A percentile compares a stretch with the other conserved stretches of the same genome.
Conservation (phyloP, 495 filamentous ascomycete genomes). For the Amorphotheca resinae region DNA sequence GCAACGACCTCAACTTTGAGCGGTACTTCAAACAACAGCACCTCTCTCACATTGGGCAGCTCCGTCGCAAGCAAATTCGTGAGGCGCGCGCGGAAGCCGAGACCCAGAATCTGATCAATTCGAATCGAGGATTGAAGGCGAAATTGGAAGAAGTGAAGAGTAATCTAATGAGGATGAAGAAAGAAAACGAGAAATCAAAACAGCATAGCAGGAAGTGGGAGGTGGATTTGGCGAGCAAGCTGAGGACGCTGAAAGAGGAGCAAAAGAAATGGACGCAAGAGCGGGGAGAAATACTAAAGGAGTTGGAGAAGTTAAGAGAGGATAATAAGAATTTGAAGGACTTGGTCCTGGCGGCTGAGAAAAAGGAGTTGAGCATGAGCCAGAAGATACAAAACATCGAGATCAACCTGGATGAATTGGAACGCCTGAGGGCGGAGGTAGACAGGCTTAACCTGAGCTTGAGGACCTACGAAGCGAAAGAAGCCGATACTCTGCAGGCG, state of each 20-base stretch:
- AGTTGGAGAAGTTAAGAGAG: constrained; percentile 35
- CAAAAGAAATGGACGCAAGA: constrained; percentile 51
- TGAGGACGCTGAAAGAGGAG: constrained; percentile 49
- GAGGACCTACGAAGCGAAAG: constrained; percentile 43
- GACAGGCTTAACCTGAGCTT: constrained; percentile 42
- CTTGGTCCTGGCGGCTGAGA: constrained; percentile 47
- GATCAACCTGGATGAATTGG: constrained; percentile 44
- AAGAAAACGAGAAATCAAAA: constrained; percentile 50
- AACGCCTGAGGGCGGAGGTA: constrained; percentile 43
- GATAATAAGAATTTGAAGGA: constrained; percentile 44
- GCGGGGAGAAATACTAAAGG: constrained; percentile 35
- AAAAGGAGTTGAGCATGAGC: constrained; percentile 41
- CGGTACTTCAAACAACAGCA: constrained; percentile 66
- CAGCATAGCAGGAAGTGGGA: constrained; percentile 61
- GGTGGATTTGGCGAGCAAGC: constrained; percentile 44
- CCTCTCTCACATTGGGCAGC: constrained; percentile 57
- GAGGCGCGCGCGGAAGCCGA: constrained; percentile 62
- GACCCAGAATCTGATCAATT: constrained; percentile 60
- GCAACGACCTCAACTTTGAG: constrained; percentile 68
- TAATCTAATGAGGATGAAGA: constrained; percentile 46
- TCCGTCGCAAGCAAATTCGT: constrained; percentile 52
- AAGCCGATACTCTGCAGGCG: constrained; percentile 38
- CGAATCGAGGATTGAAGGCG: constrained; percentile 53
- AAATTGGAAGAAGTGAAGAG: constrained; percentile 57
- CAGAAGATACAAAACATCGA: constrained; percentile 48